Percentiles rank a stretch among this genome's conserved stretches.
These are phyloP conservation scores for Phytophthora brassicae DNA, from an alignment of 352 stramenopile species.

Conservation along the genomic window DNA sequence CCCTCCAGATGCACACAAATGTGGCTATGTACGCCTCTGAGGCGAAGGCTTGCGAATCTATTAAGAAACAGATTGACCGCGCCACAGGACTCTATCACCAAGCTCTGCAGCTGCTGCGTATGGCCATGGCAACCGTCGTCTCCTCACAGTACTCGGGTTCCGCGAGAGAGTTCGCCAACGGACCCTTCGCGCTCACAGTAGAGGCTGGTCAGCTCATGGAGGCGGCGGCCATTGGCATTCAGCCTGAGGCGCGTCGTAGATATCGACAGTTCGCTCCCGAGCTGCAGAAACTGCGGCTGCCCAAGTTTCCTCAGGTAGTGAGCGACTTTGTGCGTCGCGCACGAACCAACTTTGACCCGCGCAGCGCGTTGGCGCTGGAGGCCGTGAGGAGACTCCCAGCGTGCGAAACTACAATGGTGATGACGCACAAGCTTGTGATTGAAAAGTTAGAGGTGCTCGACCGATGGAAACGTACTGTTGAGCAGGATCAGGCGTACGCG, in stretches of 20 bases:
- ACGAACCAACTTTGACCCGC: conserved; percentile 59
- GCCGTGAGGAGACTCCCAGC: conserved; percentile 59
- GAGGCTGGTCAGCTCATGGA: conserved; percentile 75
- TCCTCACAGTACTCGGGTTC: conserved; percentile 66
- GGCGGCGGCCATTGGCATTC: conserved; percentile 54
- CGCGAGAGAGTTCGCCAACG: conserved; percentile 68
- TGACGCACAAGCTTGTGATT: conserved; percentile 75
- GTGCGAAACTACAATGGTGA: conserved; percentile 71
- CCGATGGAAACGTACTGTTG: conserved; percentile 58
- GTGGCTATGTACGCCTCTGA: conserved; percentile 78
- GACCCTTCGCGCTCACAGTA: conserved; percentile 63
- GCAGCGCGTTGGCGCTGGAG: conserved; percentile 57
- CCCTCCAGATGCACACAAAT: conserved; percentile 65
- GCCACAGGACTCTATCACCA: conserved; percentile 59
- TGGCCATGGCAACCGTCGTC: conserved; percentile 64
- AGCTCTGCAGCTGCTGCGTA: conserved; percentile 63
- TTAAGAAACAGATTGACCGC: conserved; percentile 70
- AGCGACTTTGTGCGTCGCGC: conserved; percentile 65
- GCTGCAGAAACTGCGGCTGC: conserved; percentile 47
- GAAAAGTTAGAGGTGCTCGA: conserved; percentile 75
- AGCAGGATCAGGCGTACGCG: conserved; percentile 55
- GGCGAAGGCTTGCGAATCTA: conserved; percentile 63
- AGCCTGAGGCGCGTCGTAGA: conserved; percentile 67
- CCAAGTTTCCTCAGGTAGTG: conserved; percentile 68
- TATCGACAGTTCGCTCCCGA: conserved; percentile 61